Percentiles rank a stretch among this genome's conserved stretches.
Conservation (phyloP, 768 basidiomycete species). For the Omphalotus guepiniiformis region DNA sequence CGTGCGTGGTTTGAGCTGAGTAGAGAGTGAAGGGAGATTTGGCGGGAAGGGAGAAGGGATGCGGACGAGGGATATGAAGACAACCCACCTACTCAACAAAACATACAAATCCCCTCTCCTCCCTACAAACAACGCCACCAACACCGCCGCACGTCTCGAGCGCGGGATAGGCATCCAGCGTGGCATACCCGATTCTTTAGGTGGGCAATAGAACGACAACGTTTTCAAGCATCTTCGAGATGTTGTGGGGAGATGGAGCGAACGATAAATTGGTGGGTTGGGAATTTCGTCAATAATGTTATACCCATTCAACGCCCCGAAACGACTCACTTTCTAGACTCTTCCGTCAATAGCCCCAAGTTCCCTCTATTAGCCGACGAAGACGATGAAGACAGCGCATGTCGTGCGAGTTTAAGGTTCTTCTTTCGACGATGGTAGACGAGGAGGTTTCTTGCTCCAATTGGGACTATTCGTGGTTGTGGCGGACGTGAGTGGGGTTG, state of each 20-base stretch:
- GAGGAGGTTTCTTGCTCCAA: conserved; percentile 2
- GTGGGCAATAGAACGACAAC: conserved; percentile 44
- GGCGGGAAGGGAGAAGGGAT: not conserved
- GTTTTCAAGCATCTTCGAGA: conserved; percentile 52
- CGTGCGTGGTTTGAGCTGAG: no score
- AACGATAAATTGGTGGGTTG: not conserved
- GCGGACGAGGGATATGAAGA: not conserved
- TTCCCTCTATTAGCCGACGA: not conserved
- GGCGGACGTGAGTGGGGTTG: no score
- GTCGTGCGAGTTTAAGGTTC: not conserved
- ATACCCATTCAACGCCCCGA: not conserved
- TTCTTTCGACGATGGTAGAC: not conserved
- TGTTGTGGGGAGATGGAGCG: not conserved
- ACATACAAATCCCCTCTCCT: conserved; percentile 83
- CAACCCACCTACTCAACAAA: conserved; percentile 68
- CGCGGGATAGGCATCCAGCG: conserved; percentile 44
- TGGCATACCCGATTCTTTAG: conserved; percentile 19
- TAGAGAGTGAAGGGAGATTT: no score
- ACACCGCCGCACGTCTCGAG: conserved; percentile 65
- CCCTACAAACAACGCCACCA: conserved; percentile 84
- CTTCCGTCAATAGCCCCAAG: not conserved
- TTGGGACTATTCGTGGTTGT: not conserved
- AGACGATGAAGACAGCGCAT: not conserved
- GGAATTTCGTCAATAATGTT: not conserved
- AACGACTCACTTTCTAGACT: not conserved